A percentile compares a stretch with the other conserved stretches of the same genome.
Evolutionary conservation across 164 flowering plant genomes (phyloP).

Genomic region (Houttuynia cordata): DNA sequence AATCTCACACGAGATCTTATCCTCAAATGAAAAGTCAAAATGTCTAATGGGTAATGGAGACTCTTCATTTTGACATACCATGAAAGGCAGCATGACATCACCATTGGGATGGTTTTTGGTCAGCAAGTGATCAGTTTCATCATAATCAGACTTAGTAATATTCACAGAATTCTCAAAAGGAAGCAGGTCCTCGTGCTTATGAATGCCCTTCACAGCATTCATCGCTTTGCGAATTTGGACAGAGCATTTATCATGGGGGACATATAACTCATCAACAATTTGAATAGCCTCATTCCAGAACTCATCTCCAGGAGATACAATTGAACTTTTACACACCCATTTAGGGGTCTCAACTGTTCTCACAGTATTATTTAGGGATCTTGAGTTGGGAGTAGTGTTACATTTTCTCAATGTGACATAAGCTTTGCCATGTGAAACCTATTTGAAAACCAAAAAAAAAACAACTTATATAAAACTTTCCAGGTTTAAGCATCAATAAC

Average conservation of each 20-base stretch:
- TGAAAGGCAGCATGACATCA: neutral
- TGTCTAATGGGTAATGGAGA: slow-evolving; percentile 80
- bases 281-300: slow-evolving; percentile 92
- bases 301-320: slow-evolving; percentile 89
- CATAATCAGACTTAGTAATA: slow-evolving; percentile 8
- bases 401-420: slow-evolving; percentile 50
- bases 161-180: slow-evolving; percentile 1
- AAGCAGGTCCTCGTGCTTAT: slow-evolving; percentile 6
- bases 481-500: no score
- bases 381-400: slow-evolving; percentile 14
- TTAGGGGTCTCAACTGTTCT: slow-evolving; percentile 42
- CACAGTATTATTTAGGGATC: slow-evolving; percentile 13
- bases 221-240: slow-evolving; percentile 14
- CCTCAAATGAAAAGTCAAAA: slow-evolving; percentile 71
- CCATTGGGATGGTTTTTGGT: slow-evolving; percentile 10
- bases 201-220: slow-evolving; percentile 9
- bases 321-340: slow-evolving; percentile 50
- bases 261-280: slow-evolving; percentile 65
- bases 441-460: slow-evolving; percentile 1
- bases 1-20: slow-evolving; percentile 23
- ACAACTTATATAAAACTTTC: slow-evolving; percentile 1
- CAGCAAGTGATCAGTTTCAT: slow-evolving; percentile 9
- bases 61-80: slow-evolving; percentile 23
- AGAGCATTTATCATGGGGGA: slow-evolving; percentile 17
- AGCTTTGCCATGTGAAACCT: slow-evolving; percentile 8